Conservation (phyloP, 306 rosid genomes). For the Vicia sativa region DNA sequence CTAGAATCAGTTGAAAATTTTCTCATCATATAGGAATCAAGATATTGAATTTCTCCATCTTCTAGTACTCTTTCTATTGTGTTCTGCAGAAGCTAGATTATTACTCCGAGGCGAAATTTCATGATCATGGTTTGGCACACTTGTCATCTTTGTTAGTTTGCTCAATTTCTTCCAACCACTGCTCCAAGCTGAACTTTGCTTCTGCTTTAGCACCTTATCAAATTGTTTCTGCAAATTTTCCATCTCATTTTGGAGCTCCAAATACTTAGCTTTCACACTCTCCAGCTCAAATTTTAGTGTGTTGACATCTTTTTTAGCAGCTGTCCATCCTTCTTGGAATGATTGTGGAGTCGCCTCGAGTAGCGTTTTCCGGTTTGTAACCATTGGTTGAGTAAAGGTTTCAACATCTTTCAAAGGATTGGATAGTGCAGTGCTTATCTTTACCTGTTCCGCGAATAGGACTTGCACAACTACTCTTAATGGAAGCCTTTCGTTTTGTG, state of each 20-base stretch:
- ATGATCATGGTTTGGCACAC: conserved; percentile 51
- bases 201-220: conserved; percentile 82
- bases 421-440: conserved; percentile 83
- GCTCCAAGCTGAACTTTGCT: conserved; percentile 85
- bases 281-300: conserved; percentile 91
- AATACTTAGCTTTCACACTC: conserved; percentile 77
- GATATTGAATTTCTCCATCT: conserved; percentile 98
- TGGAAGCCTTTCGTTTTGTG: conserved; percentile 96
- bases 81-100: conserved; percentile 50
- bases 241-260: conserved; percentile 87
- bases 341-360: conserved; percentile 94
- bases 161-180: conserved; percentile 97
- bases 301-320: conserved; percentile 93
- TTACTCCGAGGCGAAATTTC: conserved; percentile 46
- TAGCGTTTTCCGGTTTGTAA: conserved; percentile 74
- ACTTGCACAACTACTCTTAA: conserved; percentile 95
- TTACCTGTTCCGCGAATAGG: conserved; percentile 90
- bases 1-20: conserved; percentile 1
- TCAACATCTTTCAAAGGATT: conserved; percentile 65
- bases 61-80: conserved; percentile 65
- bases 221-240: conserved; percentile 85
- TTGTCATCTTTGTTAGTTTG: conserved; percentile 69
- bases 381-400: conserved; percentile 64
- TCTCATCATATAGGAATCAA: conserved; percentile 52
- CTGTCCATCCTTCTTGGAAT: conserved; percentile 97